Conservation (phyloP, 2,329 filamentous ascomycete genomes). For the Mycogone perniciosa region DNA sequence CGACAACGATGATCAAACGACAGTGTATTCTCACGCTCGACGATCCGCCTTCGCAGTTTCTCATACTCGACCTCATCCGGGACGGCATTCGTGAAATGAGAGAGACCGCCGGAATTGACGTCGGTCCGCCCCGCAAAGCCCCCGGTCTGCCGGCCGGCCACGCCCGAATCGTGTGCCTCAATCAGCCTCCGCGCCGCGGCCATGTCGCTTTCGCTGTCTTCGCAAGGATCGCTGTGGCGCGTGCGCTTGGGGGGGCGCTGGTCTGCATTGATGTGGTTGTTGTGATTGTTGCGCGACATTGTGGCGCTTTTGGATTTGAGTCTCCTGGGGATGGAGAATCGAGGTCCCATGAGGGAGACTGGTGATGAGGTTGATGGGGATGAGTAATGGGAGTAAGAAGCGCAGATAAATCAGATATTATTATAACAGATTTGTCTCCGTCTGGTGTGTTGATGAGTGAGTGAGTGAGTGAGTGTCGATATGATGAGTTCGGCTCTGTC, state of each 20-base stretch:
- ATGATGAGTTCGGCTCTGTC: too few relatives aligned
- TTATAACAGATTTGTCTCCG: too few relatives aligned
- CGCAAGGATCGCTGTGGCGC: not conserved
- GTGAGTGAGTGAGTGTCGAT: too few relatives aligned
- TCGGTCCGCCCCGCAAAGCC: not conserved
- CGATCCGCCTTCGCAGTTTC: conserved; percentile 23
- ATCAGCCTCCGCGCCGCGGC: conserved; percentile 20
- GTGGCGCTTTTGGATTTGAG: conserved; percentile 1
- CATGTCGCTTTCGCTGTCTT: conserved; percentile 1
- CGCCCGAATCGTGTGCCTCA: conserved; percentile 22
- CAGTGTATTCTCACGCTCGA: conserved; percentile 28
- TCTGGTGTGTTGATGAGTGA: too few relatives aligned
- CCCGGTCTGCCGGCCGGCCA: conserved; percentile 9
- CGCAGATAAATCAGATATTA: too few relatives aligned
- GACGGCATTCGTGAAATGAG: not conserved
- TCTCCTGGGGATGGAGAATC: conserved; percentile 12
- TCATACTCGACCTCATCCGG: conserved; percentile 24
- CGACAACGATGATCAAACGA: conserved; percentile 37
- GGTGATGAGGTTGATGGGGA: too few relatives aligned
- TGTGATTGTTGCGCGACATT: not conserved
- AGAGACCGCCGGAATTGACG: not conserved
- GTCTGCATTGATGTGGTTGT: conserved; percentile 11
- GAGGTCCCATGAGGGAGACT: not conserved
- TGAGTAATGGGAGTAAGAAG: too few relatives aligned
- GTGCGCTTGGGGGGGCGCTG: not conserved